Evolutionary conservation across 352 stramenopile genomes (phyloP), one percentile per base, ranked within the genome.

Genomic region (Globisporangium lucens): DNA sequence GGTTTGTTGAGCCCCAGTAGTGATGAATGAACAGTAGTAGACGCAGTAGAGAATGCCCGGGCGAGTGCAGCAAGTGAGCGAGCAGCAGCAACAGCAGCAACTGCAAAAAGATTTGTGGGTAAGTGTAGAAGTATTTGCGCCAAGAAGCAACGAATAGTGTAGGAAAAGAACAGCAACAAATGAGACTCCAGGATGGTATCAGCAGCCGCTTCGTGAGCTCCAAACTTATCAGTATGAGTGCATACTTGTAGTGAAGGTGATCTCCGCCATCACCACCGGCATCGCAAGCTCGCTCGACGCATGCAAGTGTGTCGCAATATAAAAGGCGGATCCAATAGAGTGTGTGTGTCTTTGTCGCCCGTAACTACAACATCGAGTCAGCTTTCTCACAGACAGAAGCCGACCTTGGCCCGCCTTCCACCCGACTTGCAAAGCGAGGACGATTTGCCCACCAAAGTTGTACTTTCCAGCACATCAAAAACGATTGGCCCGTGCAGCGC

Each of bases 41-140:
- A 66, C 51, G 46, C 29, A 24, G 43, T 17, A 51, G 17, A 35
- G 43, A 56, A 24, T 30, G 43, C 29, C 56, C 30, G 33, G 55
- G 56, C 33, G 20, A 65, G 36, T 49, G 35, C 58, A 64, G n/a
- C n/a, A 49, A 65, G 22, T 49, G 60, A n/a, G 56, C 49, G 56
- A 65, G 46, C 41, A 68, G 62, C 62, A 61, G 38, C 62, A 61
- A 35, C 53, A 61, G n/a, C 47, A 55, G n/a, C 49, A 29, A 24
- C 30, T 35, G 36, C 61, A 57, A 58, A 24, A 35, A 38, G 30
- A 43, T 12, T 17, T 22, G 9, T 17, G 36, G 33, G 29, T 60
- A 24, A 51, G 51, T 59, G 49, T 66, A 57, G 49, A 66, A 66
- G 46, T 30, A 67, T 36, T 36, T 30, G 46, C 29, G 35, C 29